Conservation (phyloP, 1,284 basidiomycete species). For the Cystobasidium slooffiae region DNA sequence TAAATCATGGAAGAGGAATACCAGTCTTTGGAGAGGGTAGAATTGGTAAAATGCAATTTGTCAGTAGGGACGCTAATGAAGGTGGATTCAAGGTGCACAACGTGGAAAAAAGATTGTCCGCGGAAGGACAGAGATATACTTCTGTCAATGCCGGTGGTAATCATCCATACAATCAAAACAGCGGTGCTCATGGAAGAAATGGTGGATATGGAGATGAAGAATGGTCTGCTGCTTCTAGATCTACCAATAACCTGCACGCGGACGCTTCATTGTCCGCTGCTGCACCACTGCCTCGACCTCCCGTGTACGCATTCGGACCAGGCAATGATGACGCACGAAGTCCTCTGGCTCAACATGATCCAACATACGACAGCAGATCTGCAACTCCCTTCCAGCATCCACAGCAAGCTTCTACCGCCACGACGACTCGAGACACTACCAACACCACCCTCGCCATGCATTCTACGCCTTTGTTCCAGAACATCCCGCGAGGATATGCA, state of each 20-base stretch:
- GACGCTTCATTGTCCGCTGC: constrained; percentile 9
- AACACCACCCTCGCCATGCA: background rate
- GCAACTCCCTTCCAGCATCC: constrained; percentile 1
- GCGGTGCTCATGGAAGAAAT: background rate
- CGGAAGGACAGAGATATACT: constrained; percentile 41
- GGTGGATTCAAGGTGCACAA: constrained; percentile 39
- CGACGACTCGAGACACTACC: background rate
- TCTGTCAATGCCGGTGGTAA: background rate
- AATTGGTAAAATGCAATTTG: constrained; percentile 30
- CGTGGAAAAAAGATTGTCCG: constrained; percentile 41
- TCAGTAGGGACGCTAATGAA: constrained; percentile 4
- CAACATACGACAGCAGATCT: background rate
- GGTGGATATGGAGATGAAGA: constrained; percentile 35
- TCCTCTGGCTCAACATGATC: background rate
- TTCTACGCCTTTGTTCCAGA: background rate
- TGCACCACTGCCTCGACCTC: background rate
- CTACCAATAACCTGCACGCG: constrained; percentile 32
- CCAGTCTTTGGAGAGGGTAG: constrained; percentile 37
- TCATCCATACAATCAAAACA: background rate
- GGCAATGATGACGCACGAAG: constrained; percentile 19
- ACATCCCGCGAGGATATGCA: constrained; percentile 70
- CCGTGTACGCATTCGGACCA: constrained; percentile 33
- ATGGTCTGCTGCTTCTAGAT: constrained; percentile 44
- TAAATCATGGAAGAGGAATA: constrained; percentile 63
- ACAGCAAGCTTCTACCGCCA: background rate